Evolutionary conservation across 495 filamentous ascomycete genomes (phyloP), one percentile per base, ranked within the genome.

Genomic region (Penicillium paradoxum): DNA sequence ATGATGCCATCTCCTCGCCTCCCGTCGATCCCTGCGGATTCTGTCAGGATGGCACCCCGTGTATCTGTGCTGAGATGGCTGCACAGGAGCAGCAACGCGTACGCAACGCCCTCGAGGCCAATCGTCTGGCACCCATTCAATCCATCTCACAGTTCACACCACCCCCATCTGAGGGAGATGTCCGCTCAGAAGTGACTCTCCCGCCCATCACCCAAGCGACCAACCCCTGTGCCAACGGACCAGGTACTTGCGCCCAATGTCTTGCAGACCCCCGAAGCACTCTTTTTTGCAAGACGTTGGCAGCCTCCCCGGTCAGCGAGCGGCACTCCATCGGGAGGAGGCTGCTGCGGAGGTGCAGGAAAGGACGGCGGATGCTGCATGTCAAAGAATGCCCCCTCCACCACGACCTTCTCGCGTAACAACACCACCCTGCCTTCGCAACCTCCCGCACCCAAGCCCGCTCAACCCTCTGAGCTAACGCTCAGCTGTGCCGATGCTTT

Each of bases 251-350:
- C 61, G 78, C 82, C 4, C 87, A 91, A 66, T 95, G 90, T 63
- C 79, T 83, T 29, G 75, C 80, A 6, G 87, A 93, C 65, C 87
- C 90, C 1, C 82, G 82, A 56, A 88, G 89, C 21, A 88, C 85
- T 13, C 79, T 91, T 53, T 95, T 95, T 75, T 95, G 90, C 72
- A 88, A 88, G 58, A 87, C 84, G 30, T 79, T 95, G 17, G 89
- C 89, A 51, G 86, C 86, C 55, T 82, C 74, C n/a, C 49, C 75
- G 76, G 45, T 66, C 70, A 53, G 74, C 69, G 68, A 80, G 63
- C 63, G 74, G 56, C 65, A 71, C 63, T 56, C 55, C 65, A 53
- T 57, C 67, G 61, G 78, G 65, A 59, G 63, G 63, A 49, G 73
- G 76, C 36, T 83, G 81, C 62, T 80, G 77, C 67, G 76, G 78